Conservation (phyloP, 2,329 filamentous ascomycete genomes). For the Penicillium griseofulvum region DNA sequence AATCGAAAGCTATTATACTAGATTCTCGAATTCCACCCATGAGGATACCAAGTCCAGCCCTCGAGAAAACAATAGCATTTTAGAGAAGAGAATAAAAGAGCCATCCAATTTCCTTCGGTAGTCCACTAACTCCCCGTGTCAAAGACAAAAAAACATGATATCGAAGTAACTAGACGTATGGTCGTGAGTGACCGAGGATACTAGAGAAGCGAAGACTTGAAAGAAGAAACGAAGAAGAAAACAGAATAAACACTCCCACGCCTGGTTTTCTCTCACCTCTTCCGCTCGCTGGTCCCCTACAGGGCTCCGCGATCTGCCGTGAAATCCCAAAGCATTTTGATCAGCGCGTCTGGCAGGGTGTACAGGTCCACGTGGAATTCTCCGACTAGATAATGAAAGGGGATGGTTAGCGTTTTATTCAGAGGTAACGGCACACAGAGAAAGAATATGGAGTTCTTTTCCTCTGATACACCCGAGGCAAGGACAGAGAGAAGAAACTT, state of each 20-base stretch:
- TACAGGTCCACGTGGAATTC: conserved; percentile 98
- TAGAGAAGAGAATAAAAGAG: conserved; percentile 12
- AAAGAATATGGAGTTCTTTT: background rate
- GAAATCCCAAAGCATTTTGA: conserved; percentile 96
- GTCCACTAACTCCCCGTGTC: conserved; percentile 21
- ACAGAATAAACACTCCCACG: conserved; percentile 5
- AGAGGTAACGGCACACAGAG: background rate
- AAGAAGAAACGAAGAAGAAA: conserved; percentile 3
- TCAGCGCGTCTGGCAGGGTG: conserved; percentile 84
- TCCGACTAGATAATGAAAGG: conserved; percentile 62
- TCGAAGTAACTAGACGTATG: conserved; percentile 4
- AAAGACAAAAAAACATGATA: conserved; percentile 12
- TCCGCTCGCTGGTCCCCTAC: conserved; percentile 15
- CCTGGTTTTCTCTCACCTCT: background rate
- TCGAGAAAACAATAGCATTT: background rate
- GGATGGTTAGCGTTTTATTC: conserved; percentile 19
- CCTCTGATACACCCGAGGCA: background rate
- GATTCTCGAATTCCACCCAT: background rate
- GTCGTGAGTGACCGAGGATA: conserved; percentile 1
- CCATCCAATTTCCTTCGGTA: conserved; percentile 17
- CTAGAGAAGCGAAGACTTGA: conserved; percentile 2
- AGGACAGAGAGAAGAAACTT: conserved; percentile 43
- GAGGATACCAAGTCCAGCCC: background rate
- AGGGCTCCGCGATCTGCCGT: conserved; percentile 49
- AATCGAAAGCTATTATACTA: background rate